Percentiles rank a stretch among this genome's conserved stretches.
Evolutionary conservation across 768 basidiomycete genomes (phyloP).

Genomic region (Lactarius evosmus): DNA sequence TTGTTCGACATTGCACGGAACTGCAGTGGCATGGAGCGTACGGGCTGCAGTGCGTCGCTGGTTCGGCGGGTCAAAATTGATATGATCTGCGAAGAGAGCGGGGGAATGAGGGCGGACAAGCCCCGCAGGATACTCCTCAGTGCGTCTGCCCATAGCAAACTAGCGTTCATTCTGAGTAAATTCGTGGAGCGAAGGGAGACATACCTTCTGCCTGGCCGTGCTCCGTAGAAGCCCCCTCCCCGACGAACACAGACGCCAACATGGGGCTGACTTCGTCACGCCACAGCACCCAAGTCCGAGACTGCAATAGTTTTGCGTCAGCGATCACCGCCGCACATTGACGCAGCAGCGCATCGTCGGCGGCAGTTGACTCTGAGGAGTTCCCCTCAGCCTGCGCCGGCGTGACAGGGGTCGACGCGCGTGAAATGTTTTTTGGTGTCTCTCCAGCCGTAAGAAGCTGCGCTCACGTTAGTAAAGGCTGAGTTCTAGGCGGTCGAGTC

Average conservation of each 20-base stretch:
- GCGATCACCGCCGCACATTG: slow-evolving; percentile 64
- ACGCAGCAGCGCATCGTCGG: slow-evolving; percentile 62
- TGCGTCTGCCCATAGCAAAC: slow-evolving; percentile 41
- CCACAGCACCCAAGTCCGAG: slow-evolving; percentile 60
- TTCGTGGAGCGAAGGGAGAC: slow-evolving; percentile 14
- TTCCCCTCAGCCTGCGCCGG: slow-evolving; percentile 44
- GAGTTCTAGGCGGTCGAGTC: slow-evolving; percentile 35
- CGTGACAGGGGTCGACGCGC: slow-evolving; percentile 52
- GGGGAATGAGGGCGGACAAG: slow-evolving; percentile 51
- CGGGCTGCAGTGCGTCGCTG: slow-evolving; percentile 77
- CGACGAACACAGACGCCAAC: slow-evolving; percentile 46
- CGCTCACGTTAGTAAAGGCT: neutral
- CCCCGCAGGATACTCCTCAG: slow-evolving; percentile 51
- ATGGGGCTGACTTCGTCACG: slow-evolving; percentile 59
- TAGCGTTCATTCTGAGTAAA: neutral
- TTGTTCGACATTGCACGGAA: slow-evolving; percentile 82
- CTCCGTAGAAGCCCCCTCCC: slow-evolving; percentile 33
- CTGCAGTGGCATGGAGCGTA: slow-evolving; percentile 86
- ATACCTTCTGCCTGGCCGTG: slow-evolving; percentile 50
- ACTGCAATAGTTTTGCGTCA: slow-evolving; percentile 61
- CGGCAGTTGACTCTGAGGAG: slow-evolving; percentile 51
- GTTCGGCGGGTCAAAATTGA: slow-evolving; percentile 74
- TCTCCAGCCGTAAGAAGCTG: slow-evolving; percentile 11
- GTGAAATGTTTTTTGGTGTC: slow-evolving; percentile 33
- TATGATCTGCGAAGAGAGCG: slow-evolving; percentile 62